Evolutionary conservation across 805 yeast species (phyloP), one percentile per base, ranked within the genome.

Genomic region (Candida nonsorbophila): DNA sequence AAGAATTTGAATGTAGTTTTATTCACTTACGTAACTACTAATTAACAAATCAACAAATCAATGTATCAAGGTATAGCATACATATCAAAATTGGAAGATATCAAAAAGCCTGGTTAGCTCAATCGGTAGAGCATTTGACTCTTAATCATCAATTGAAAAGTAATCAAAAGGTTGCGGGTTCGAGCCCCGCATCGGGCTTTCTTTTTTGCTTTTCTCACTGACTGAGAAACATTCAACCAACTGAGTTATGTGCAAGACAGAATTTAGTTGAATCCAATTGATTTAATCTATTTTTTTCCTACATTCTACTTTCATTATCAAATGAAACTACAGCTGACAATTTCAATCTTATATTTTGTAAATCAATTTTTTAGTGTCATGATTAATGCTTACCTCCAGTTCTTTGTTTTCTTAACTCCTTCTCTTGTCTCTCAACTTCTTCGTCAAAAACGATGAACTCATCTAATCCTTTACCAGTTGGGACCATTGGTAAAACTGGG

Each of bases 401-500:
- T 68, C 90, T 79, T 58, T 81, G 62, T 30, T 52, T 61, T 67
- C 94, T 79, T 49, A 81, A 63, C 49, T 69, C 76, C 21, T 63
- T 70, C 56, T 81, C 82, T 58, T 79, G 74, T 49, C 63, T 67
- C 66, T 86, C 95, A 32, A 78, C 81, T 45, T 74, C 83, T 25
- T 86, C 79, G 55, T 90, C 96, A 60, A 80, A 92, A 26, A 72
- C 71, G 43, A 92, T 83, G 55, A 90, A 88, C 60, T 92, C 97
- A 51, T 92, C 90, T 49, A 92, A 72, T 40, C 84, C 95, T 58
- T 84, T 85, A 47, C 97, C 98, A 37, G 79, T 94, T 30, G 98
- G 95, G 31, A 92, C 97, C 94, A 92, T 87, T 33, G 98, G 98
- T 55, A 92, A 73, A 37, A 92, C 97, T 29, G 97, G 96, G 27